Evolutionary conservation across 2,329 filamentous ascomycete species (phyloP).

Genomic region (Cladosporium phlei): DNA sequence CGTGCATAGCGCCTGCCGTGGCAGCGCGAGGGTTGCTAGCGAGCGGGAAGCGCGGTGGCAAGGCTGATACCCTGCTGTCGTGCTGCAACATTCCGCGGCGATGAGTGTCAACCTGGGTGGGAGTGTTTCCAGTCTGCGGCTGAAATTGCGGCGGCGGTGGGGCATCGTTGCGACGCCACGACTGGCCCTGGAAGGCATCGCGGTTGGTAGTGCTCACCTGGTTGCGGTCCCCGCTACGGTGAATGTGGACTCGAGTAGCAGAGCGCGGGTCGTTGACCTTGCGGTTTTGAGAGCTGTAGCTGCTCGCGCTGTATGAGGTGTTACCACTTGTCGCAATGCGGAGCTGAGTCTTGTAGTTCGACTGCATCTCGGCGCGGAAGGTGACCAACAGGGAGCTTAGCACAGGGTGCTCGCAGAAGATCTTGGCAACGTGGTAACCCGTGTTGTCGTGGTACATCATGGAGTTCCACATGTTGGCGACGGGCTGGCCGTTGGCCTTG

Average conservation of each 20-base stretch:
- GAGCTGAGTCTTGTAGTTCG: conserved; percentile 5
- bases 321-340: conserved; percentile 4
- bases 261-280: conserved; percentile 10
- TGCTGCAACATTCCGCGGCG: neutral
- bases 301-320: conserved; percentile 9
- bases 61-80: neutral
- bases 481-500: conserved; percentile 19
- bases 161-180: neutral
- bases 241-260: neutral
- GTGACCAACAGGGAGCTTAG: conserved; percentile 4
- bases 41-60: neutral
- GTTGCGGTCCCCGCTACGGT: conserved; percentile 2
- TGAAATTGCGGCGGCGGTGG: neutral
- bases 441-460: conserved; percentile 26
- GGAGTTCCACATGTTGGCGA: conserved; percentile 33
- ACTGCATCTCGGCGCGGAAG: neutral
- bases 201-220: neutral
- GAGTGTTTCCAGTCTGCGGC: neutral
- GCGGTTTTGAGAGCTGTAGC: neutral
- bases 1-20: neutral
- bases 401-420: conserved; percentile 20
- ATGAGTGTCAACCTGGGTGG: neutral
- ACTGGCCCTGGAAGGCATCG: neutral
- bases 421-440: conserved; percentile 26
- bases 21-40: neutral